phyloP scores from a whole-genome alignment of 1,284 basidiomycete species.

The Fomitopsis pinicola region DNA sequence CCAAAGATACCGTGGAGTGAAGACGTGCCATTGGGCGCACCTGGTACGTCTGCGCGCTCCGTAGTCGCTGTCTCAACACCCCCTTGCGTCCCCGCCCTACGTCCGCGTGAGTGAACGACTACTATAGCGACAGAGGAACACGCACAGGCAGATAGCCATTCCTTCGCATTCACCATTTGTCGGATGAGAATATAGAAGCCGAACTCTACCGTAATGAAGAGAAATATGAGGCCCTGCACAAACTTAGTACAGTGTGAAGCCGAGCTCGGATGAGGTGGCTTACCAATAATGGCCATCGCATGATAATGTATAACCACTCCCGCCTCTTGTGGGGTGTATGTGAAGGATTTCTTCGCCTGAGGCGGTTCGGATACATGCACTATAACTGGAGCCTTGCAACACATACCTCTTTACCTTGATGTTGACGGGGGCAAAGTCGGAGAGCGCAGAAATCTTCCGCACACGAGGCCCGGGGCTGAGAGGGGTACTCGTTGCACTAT shows the following conservation, averaged over 20 bases:
- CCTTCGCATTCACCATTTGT: constrained; percentile 91
- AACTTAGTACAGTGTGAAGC: neutral
- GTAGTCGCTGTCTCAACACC: constrained; percentile 66
- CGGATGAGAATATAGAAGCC: constrained; percentile 82
- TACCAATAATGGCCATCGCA: constrained; percentile 89
- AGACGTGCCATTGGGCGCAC: constrained; percentile 20
- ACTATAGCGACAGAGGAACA: constrained; percentile 5
- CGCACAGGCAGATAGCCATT: constrained; percentile 87
- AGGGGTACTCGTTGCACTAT: constrained; percentile 27
- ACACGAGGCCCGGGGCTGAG: constrained; percentile 34
- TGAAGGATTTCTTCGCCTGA: constrained; percentile 46
- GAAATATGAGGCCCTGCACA: constrained; percentile 70
- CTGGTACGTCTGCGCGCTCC: constrained; percentile 70
- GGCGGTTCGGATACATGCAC: constrained; percentile 20
- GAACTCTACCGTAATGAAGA: constrained; percentile 86
- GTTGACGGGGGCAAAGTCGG: constrained; percentile 92
- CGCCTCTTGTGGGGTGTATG: constrained; percentile 46
- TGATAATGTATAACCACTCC: constrained; percentile 77
- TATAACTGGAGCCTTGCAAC: neutral
- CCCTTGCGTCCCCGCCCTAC: constrained; percentile 86
- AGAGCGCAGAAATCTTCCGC: constrained; percentile 82
- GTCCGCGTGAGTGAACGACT: neutral
- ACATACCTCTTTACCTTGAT: constrained; percentile 67
- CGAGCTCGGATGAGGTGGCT: neutral
- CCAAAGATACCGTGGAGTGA: neutral